Evolutionary conservation across 352 stramenopile genomes (phyloP).

Genomic region (Globisporangium cederbergense): DNA sequence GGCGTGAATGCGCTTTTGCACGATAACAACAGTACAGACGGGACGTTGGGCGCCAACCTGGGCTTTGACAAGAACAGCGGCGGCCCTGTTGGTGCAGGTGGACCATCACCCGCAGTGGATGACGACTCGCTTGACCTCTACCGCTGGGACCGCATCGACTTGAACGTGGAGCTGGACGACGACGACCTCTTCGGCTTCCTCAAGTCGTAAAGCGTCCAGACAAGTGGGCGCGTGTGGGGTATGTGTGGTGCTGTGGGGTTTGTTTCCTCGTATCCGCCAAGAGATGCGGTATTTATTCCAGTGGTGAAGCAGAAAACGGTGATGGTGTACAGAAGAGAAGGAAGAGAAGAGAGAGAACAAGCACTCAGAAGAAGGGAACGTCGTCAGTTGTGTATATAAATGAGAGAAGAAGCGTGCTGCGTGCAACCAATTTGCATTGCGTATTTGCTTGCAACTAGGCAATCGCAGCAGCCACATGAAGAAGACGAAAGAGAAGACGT

Average conservation of each 20-base stretch:
- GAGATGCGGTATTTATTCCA: slow-evolving; percentile 17
- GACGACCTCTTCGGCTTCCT: slow-evolving; percentile 87
- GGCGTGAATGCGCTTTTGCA: slow-evolving; percentile 11
- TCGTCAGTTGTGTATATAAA: slow-evolving; percentile 8
- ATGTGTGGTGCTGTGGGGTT: slow-evolving; percentile 2
- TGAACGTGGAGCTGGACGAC: slow-evolving; percentile 81
- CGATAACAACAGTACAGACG: background rate
- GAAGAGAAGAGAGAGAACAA: slow-evolving; percentile 8
- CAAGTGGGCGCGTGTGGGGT: slow-evolving; percentile 25
- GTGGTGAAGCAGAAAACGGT: slow-evolving; percentile 1
- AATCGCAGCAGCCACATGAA: background rate
- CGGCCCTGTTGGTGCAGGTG: background rate
- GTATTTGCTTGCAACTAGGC: background rate
- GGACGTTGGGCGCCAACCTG: slow-evolving; percentile 4
- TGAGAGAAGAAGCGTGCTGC: background rate
- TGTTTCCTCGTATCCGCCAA: slow-evolving; percentile 17
- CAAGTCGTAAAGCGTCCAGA: slow-evolving; percentile 50
- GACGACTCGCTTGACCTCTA: slow-evolving; percentile 69
- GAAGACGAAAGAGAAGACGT: background rate
- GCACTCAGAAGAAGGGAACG: background rate
- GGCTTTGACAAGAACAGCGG: slow-evolving; percentile 16
- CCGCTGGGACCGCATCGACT: slow-evolving; percentile 76
- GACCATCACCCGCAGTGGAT: slow-evolving; percentile 16
- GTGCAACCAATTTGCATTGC: background rate
- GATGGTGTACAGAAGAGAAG: slow-evolving; percentile 12